Percentiles rank a stretch among this genome's conserved stretches.
Evolutionary conservation across 345 rosid species (phyloP).

Genomic region (Aurinia saxatilis): DNA sequence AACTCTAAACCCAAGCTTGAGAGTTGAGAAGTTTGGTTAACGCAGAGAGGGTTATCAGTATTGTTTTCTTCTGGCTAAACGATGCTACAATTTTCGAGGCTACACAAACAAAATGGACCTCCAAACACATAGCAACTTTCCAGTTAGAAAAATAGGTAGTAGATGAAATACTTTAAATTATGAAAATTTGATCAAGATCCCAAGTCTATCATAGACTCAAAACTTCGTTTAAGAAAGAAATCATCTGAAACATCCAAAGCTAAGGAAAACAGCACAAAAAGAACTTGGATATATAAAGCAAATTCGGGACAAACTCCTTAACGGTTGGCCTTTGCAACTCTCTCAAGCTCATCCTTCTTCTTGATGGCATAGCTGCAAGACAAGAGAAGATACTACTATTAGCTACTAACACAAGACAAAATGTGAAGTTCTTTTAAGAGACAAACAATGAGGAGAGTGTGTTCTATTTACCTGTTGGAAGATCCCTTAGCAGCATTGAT

Average conservation of each 20-base stretch:
- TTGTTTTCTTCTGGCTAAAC: no score
- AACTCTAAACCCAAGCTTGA: no score
- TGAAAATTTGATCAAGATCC: conserved; percentile 5
- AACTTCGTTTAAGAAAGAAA: conserved; percentile 19
- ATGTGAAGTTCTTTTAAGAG: not conserved
- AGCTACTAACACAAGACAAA: not conserved
- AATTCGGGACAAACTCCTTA: conserved; percentile 27
- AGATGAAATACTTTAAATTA: not conserved
- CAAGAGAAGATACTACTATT: conserved; percentile 9
- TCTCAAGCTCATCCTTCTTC: conserved; percentile 95
- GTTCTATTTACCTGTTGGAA: conserved; percentile 64
- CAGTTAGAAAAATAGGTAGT: not conserved
- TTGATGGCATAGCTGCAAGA: conserved; percentile 70
- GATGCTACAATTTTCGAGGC: not conserved
- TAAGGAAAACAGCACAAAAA: conserved; percentile 16
- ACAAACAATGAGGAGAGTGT: not conserved
- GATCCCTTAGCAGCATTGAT: conserved; percentile 98
- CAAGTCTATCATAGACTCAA: conserved; percentile 13
- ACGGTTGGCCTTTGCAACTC: conserved; percentile 99
- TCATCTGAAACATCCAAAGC: conserved; percentile 22
- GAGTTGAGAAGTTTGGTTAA: no score
- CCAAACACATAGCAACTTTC: no score
- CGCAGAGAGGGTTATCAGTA: no score
- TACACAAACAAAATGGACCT: no score
- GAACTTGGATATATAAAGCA: not conserved